These are phyloP conservation scores for Corymbia citriodora DNA, from an alignment of 441 rosid genomes.

Conservation along the genomic window DNA sequence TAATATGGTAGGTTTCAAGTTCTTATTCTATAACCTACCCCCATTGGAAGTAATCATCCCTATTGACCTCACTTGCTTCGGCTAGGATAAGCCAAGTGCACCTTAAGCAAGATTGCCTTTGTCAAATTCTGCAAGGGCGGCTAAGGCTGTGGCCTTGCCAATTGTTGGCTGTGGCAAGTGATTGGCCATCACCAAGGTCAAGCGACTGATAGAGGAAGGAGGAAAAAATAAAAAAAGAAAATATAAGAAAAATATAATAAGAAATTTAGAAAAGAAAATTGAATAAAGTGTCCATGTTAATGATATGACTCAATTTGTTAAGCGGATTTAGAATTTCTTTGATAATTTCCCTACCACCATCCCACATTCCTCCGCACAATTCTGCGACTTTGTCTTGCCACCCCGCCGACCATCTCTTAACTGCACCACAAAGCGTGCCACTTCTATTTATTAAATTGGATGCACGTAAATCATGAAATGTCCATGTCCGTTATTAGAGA, in stretches of 20 bases:
- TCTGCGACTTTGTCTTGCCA: background rate
- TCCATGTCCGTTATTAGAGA: background rate
- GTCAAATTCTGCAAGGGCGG: background rate
- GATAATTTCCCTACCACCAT: background rate
- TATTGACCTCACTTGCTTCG: too few species aligned
- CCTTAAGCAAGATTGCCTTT: background rate
- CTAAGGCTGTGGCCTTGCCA: background rate
- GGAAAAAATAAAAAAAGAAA: too few species aligned
- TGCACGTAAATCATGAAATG: background rate
- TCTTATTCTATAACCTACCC: too few species aligned
- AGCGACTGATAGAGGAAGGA: fast-evolving
- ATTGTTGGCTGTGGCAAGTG: background rate
- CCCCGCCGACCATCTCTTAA: background rate
- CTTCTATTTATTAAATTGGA: background rate
- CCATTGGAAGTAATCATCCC: too few species aligned
- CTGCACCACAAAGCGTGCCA: background rate
- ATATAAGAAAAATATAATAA: too few species aligned
- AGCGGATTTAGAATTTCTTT: background rate
- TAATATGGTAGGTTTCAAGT: too few species aligned
- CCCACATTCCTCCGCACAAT: background rate
- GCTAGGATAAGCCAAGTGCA: background rate
- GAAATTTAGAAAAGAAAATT: too few species aligned
- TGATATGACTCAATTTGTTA: fast-evolving
- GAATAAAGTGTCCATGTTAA: background rate
- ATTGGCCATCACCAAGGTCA: background rate